These are phyloP conservation scores for Acaromyces ingoldii DNA, from an alignment of 1,284 basidiomycete species.

Conservation along the genomic window DNA sequence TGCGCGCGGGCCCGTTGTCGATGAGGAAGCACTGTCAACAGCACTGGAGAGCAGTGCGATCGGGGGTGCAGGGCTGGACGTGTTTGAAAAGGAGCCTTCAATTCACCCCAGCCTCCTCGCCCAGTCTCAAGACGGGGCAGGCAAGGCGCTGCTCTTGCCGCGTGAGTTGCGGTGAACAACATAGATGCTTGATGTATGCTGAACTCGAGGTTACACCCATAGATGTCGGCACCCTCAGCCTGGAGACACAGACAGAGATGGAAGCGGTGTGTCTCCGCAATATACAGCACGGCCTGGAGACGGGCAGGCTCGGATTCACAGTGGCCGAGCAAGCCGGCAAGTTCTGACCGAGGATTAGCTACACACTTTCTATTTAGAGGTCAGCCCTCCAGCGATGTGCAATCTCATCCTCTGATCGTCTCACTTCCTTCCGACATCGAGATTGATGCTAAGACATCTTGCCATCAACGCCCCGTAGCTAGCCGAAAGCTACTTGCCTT, in stretches of 20 bases:
- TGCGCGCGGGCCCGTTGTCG: slow-evolving; percentile 55
- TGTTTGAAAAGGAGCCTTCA: slow-evolving; percentile 70
- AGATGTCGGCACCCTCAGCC: slow-evolving; percentile 43
- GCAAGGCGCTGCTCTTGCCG: background rate
- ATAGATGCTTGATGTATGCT: background rate
- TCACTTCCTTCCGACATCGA: no score
- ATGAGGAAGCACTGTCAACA: slow-evolving; percentile 48
- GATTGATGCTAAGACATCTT: no score
- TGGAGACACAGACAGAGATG: slow-evolving; percentile 51
- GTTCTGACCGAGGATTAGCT: no score
- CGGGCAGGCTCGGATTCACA: slow-evolving; percentile 40
- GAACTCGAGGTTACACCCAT: background rate
- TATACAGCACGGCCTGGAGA: slow-evolving; percentile 39
- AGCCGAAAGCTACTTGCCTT: no score
- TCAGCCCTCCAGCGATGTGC: no score
- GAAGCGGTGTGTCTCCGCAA: slow-evolving; percentile 49
- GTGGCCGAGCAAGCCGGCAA: slow-evolving; percentile 45
- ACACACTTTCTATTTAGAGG: no score
- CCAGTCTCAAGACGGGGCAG: background rate
- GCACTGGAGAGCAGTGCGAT: slow-evolving; percentile 29
- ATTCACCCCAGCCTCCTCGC: slow-evolving; percentile 3
- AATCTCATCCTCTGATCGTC: no score
- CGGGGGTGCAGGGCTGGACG: slow-evolving; percentile 73
- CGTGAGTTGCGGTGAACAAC: background rate
- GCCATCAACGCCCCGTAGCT: no score